Evolutionary conservation across 78 protist genomes (phyloP), one percentile per base, ranked within the genome.

Genomic region (Planoprotostelium fungivorum): DNA sequence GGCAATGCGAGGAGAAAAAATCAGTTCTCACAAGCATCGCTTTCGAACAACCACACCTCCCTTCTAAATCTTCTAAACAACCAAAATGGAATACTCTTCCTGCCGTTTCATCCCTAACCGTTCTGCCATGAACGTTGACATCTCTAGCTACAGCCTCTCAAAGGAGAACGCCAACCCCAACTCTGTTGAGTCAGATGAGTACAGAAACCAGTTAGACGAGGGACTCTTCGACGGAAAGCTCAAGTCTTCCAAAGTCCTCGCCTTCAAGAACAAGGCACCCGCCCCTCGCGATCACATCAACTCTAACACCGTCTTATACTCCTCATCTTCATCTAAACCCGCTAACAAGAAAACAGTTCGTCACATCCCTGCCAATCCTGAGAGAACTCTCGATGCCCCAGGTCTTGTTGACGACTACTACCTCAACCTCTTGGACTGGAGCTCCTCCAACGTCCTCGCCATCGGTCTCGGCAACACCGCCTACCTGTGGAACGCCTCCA

Each of bases 371-470:
- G 85, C 86, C 28, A 83, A 87, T 38, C 96, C 96, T 38, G 96
- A 94, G 51, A 86, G 96, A 38, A 90, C 95, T 35, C 85, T 98
- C 29, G 99, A 98, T 87, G 99, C 99, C 29, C 99, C 99, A 36
- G 99, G 96, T 36, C 84, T 99, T 29, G 88, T 88, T 28, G 99
- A 98, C 85, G 99, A 99, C 95, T 99, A 89, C 90, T 99, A 99
- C 93, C 91, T 98, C 51, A 99, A 99, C 94, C 94, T 98, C 10
- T 92, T 99, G n/a, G 99, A 99, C 94, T 99, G 99, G 99, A 36
- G 88, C 89, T 0, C 88, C 36, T 35, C 87, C 38, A 97, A 98
- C 92, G 84, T 94, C 35, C 94, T 99, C 10, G 99, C 99, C 23
- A 98, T 99, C 36, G 99, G 98, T 10, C 97, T 99, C 10, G 97